phyloP scores from a whole-genome alignment of 2,329 filamentous ascomycete species.

The Colletotrichum orchidophilum region DNA sequence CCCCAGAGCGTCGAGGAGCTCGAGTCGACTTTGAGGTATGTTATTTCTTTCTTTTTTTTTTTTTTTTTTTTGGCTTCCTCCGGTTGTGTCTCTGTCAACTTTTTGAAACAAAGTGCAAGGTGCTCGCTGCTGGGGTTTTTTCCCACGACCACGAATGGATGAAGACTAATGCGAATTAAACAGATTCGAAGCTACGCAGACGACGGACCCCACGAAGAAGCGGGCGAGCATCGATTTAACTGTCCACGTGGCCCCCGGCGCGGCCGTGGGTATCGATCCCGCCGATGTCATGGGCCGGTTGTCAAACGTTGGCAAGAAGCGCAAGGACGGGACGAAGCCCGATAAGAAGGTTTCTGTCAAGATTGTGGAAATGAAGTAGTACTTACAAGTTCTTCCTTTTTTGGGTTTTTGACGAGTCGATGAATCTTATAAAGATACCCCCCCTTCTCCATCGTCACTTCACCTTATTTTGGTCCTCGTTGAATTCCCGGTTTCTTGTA shows the following conservation, averaged over 20 bases:
- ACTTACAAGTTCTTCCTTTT: background rate
- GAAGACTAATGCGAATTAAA: background rate
- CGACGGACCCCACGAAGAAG: constrained; percentile 44
- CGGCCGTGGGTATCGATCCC: constrained; percentile 43
- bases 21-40: constrained; percentile 51
- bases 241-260: constrained; percentile 44
- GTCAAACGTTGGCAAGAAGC: constrained; percentile 28
- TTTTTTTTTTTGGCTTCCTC: too few relatives aligned
- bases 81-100: too few relatives aligned
- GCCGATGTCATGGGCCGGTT: constrained; percentile 41
- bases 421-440: constrained; percentile 9
- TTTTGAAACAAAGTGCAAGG: too few relatives aligned
- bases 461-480: too few relatives aligned
- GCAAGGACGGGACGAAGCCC: constrained; percentile 31
- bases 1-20: constrained; percentile 50
- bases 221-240: constrained; percentile 45
- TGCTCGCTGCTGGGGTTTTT: too few relatives aligned
- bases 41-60: too few relatives aligned
- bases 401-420: background rate
- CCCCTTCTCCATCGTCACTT: too few relatives aligned
- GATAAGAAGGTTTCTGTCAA: constrained; percentile 33
- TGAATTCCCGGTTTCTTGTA: too few relatives aligned
- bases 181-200: constrained; percentile 36
- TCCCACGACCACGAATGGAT: too few relatives aligned
- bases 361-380: constrained; percentile 27